Conservation (phyloP, 2,329 filamentous ascomycete species). For the Thielaviopsis ethacetica region DNA sequence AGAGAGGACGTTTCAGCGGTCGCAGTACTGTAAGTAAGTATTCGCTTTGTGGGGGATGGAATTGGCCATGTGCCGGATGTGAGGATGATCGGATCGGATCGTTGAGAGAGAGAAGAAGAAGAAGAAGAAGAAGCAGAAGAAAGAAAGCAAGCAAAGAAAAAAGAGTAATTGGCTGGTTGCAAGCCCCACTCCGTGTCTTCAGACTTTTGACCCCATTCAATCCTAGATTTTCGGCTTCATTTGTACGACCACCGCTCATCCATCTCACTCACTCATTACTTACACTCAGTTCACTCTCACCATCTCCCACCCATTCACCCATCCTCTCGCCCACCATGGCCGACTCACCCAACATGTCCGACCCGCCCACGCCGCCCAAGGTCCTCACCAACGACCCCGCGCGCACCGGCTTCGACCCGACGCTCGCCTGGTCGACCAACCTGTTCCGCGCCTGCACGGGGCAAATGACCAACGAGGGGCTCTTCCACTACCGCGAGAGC, state of each 20-base stretch:
- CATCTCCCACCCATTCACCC: not conserved
- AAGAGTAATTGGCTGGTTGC: not conserved
- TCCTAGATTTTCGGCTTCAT: too few relatives aligned
- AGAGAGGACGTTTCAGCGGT: too few relatives aligned
- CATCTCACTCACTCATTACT: not conserved
- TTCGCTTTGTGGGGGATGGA: too few relatives aligned
- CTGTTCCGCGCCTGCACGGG: constrained; percentile 72
- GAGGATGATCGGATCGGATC: too few relatives aligned
- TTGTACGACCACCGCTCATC: too few relatives aligned
- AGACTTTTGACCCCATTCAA: not conserved
- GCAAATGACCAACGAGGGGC: constrained; percentile 49
- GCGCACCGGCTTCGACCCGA: constrained; percentile 46
- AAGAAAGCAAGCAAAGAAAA: too few relatives aligned
- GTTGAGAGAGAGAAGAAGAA: too few relatives aligned
- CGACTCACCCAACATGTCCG: not conserved
- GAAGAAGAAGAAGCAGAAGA: too few relatives aligned
- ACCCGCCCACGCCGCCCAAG: constrained; percentile 12
- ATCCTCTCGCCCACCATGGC: not conserved
- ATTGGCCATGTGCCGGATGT: too few relatives aligned
- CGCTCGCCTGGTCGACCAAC: constrained; percentile 56
- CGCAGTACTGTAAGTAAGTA: too few relatives aligned
- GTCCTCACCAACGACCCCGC: constrained; percentile 40
- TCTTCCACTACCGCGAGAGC: constrained; percentile 60
- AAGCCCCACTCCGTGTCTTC: not conserved
- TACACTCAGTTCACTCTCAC: too few relatives aligned